Conservation (phyloP, 768 basidiomycete genomes). For the Galerina sulciceps region DNA sequence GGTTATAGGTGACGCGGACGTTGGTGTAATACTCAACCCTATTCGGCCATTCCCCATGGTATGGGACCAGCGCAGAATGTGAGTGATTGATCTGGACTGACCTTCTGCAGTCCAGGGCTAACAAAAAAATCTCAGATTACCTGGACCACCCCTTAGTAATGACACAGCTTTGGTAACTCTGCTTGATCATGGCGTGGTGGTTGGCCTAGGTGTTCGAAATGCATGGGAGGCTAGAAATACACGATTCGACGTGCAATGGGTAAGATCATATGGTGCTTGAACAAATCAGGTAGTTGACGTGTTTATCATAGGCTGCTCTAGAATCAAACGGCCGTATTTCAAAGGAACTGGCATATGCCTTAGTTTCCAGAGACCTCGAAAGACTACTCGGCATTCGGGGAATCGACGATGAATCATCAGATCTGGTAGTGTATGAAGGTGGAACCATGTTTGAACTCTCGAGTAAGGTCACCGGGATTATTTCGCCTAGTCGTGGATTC, state of each 20-base stretch:
- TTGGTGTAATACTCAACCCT: constrained; percentile 58
- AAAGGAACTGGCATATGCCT: constrained; percentile 42
- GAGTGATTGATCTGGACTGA: constrained; percentile 22
- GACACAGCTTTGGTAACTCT: constrained; percentile 66
- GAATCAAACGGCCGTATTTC: constrained; percentile 50
- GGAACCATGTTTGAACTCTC: constrained; percentile 60
- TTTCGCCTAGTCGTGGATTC: constrained; percentile 50
- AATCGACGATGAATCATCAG: constrained; percentile 46
- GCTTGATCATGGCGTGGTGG: constrained; percentile 73
- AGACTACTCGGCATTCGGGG: constrained; percentile 41
- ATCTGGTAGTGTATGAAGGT: constrained; percentile 65
- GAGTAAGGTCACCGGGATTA: constrained; percentile 59
- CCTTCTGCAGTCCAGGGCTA: neutral
- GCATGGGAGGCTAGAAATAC: constrained; percentile 78
- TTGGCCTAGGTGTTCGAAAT: constrained; percentile 71
- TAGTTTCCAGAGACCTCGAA: constrained; percentile 52
- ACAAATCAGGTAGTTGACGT: neutral
- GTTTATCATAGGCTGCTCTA: constrained; percentile 41
- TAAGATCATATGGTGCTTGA: constrained; percentile 35
- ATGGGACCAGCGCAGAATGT: constrained; percentile 80
- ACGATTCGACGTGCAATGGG: constrained; percentile 83
- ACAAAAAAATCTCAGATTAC: constrained; percentile 43
- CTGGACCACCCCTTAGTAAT: constrained; percentile 76
- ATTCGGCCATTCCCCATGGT: constrained; percentile 67
- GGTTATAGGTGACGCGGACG: constrained; percentile 44